phyloP scores from a whole-genome alignment of 1,139 yeast species.

The Debaryomycetaceae sp. region DNA sequence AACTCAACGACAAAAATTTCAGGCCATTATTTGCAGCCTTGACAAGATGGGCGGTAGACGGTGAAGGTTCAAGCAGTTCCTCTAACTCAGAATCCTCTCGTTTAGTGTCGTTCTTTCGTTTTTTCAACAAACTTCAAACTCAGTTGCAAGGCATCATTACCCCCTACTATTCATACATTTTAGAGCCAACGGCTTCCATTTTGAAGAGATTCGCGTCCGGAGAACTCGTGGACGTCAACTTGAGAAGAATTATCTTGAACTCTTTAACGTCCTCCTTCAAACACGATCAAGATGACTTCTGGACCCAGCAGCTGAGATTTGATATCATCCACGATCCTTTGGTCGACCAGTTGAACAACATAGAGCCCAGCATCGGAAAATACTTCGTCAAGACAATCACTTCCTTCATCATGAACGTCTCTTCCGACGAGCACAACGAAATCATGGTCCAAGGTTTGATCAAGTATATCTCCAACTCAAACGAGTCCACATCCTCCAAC shows the following conservation, averaged over 20 bases:
- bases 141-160: slow-evolving; percentile 84
- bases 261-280: slow-evolving; percentile 78
- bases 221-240: slow-evolving; percentile 47
- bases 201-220: slow-evolving; percentile 46
- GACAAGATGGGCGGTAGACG: slow-evolving; percentile 92
- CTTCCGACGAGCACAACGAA: slow-evolving; percentile 81
- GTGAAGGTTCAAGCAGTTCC: slow-evolving; percentile 57
- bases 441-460: slow-evolving; percentile 38
- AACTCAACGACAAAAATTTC: slow-evolving; percentile 88
- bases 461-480: slow-evolving; percentile 34
- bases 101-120: slow-evolving; percentile 74
- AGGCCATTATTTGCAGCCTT: slow-evolving; percentile 85
- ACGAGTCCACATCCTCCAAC: slow-evolving; percentile 25
- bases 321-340: slow-evolving; percentile 64
- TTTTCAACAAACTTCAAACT: slow-evolving; percentile 81
- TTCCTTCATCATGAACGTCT: slow-evolving; percentile 66
- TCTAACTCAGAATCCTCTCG: slow-evolving; percentile 51
- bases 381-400: slow-evolving; percentile 78
- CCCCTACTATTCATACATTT: slow-evolving; percentile 76
- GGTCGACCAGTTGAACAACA: slow-evolving; percentile 59
- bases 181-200: slow-evolving; percentile 65
- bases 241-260: slow-evolving; percentile 68
- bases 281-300: slow-evolving; percentile 88
- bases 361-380: slow-evolving; percentile 71
- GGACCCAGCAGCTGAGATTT: slow-evolving; percentile 87